These are phyloP conservation scores for Pyronema omphalodes DNA, from an alignment of 495 filamentous ascomycete genomes.

Conservation along the genomic window DNA sequence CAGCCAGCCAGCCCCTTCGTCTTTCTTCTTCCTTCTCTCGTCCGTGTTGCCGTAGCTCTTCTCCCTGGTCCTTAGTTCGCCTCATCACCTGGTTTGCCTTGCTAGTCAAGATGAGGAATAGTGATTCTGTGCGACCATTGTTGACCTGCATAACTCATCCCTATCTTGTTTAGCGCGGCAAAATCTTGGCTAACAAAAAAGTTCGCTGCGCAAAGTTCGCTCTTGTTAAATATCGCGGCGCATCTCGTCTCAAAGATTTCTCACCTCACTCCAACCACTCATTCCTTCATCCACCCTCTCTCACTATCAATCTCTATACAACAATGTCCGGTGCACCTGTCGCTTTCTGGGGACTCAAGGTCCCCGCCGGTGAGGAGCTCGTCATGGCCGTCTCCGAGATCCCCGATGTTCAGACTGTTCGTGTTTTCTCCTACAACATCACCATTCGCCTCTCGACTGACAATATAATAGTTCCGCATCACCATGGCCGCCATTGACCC, in stretches of 20 bases:
- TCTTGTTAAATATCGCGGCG: not conserved
- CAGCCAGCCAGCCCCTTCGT: too few relatives aligned
- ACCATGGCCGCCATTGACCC: constrained; percentile 98
- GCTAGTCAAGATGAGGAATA: too few relatives aligned
- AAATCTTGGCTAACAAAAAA: constrained; percentile 1
- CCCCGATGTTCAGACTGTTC: constrained; percentile 49
- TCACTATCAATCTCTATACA: constrained; percentile 19
- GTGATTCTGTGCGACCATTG: too few relatives aligned
- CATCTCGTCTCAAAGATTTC: constrained; percentile 18
- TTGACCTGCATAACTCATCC: too few relatives aligned
- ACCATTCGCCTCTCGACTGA: not conserved
- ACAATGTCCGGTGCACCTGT: constrained; percentile 33
- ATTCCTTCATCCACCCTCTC: not conserved
- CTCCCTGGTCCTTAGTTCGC: too few relatives aligned
- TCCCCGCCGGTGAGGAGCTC: constrained; percentile 59
- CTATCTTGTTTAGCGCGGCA: not conserved
- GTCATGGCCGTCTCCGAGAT: constrained; percentile 56
- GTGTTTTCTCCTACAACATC: constrained; percentile 26
- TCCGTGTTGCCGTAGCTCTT: too few relatives aligned
- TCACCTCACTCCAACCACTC: not conserved
- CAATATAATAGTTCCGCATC: constrained; percentile 54
- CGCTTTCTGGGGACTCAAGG: constrained; percentile 74
- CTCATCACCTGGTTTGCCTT: too few relatives aligned
- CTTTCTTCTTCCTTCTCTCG: too few relatives aligned
- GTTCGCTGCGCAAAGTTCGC: not conserved